Conservation (phyloP, 2,329 filamentous ascomycete species). For the Escovopsis sp. region DNA sequence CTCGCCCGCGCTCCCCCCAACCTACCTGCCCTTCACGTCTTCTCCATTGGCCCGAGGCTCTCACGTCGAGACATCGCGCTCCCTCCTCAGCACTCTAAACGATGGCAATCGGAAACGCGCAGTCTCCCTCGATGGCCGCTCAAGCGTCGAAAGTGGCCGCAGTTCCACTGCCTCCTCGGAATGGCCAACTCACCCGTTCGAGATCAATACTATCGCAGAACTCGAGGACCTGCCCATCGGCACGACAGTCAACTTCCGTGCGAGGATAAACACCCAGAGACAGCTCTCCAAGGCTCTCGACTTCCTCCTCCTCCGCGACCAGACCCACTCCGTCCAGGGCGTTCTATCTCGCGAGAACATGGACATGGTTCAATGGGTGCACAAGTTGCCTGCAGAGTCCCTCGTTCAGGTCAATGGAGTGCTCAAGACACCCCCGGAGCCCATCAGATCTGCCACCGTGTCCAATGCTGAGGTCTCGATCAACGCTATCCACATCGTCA, state of each 20-base stretch:
- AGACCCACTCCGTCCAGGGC: constrained; percentile 70
- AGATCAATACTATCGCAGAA: constrained; percentile 24
- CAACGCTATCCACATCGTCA: constrained; percentile 35
- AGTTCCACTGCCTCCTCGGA: constrained; percentile 21
- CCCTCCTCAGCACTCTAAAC: constrained; percentile 15
- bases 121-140: constrained; percentile 10
- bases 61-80: constrained; percentile 10
- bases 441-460: constrained; percentile 60
- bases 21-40: not conserved
- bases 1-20: not conserved
- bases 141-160: constrained; percentile 21
- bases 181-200: constrained; percentile 24
- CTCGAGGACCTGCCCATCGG: constrained; percentile 23
- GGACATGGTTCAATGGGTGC: constrained; percentile 78
- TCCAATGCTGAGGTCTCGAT: constrained; percentile 66
- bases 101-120: constrained; percentile 19
- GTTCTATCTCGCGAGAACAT: constrained; percentile 44
- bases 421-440: constrained; percentile 58
- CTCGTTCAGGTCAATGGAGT: constrained; percentile 64
- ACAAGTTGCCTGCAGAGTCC: constrained; percentile 65
- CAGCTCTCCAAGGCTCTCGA: constrained; percentile 70
- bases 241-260: constrained; percentile 27
- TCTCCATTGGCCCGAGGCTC: constrained; percentile 2
- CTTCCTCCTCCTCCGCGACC: constrained; percentile 76
- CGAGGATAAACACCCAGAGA: constrained; percentile 46